Evolutionary conservation across 2,329 filamentous ascomycete species (phyloP).

Genomic region (Aspergillus latus): DNA sequence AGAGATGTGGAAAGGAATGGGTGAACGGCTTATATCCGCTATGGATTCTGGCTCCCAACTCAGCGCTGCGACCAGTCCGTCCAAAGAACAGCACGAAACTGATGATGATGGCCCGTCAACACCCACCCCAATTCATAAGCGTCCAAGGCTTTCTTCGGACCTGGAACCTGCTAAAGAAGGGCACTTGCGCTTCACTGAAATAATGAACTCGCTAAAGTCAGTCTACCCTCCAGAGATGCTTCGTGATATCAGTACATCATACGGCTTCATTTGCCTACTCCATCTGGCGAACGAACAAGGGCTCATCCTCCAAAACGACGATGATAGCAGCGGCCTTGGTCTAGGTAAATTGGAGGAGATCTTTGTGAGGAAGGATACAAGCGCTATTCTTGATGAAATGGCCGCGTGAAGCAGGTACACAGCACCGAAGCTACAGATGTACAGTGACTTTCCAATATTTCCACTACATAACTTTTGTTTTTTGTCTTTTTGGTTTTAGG

Average conservation of each 20-base stretch:
- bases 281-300: slow-evolving; percentile 94
- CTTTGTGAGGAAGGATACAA: slow-evolving; percentile 41
- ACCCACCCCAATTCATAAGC: slow-evolving; percentile 32
- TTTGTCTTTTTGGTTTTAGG: background rate
- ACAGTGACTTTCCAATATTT: slow-evolving; percentile 9
- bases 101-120: slow-evolving; percentile 36
- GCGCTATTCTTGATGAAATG: slow-evolving; percentile 41
- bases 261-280: slow-evolving; percentile 88
- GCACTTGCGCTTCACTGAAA: slow-evolving; percentile 77
- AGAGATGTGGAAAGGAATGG: slow-evolving; percentile 65
- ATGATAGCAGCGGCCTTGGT: slow-evolving; percentile 34
- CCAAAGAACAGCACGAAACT: slow-evolving; percentile 22
- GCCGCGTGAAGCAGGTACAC: slow-evolving; percentile 22
- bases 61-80: slow-evolving; percentile 24
- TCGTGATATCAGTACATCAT: slow-evolving; percentile 90
- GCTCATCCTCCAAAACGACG: slow-evolving; percentile 68
- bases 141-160: slow-evolving; percentile 28
- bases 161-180: slow-evolving; percentile 46
- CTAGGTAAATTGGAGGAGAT: slow-evolving; percentile 46
- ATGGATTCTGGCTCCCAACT: slow-evolving; percentile 31
- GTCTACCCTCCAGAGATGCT: slow-evolving; percentile 85
- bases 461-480: too few species aligned
- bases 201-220: slow-evolving; percentile 83
- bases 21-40: slow-evolving; percentile 43
- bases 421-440: background rate